Conservation (phyloP, 2,329 filamentous ascomycete genomes). For the Botrytis medusae region DNA sequence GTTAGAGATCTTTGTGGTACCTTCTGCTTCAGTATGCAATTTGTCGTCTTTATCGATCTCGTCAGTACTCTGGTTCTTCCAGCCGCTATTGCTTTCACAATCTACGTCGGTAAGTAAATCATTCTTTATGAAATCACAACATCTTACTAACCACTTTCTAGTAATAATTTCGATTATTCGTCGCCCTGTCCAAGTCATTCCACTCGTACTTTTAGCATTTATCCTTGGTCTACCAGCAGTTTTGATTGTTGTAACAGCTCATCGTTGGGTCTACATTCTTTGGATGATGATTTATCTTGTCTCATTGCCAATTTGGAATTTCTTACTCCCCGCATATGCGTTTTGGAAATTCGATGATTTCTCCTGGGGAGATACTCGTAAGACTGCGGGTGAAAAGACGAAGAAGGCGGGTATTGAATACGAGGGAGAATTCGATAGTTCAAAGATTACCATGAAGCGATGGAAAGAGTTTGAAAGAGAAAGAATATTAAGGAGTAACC, state of each 20-base stretch:
- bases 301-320: constrained; percentile 96
- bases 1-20: constrained; percentile 96
- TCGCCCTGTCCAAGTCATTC: constrained; percentile 79
- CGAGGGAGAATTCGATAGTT: constrained; percentile 96
- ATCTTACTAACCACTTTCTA: constrained; percentile 41
- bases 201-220: constrained; percentile 80
- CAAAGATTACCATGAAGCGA: constrained; percentile 98
- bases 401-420: constrained; percentile 85
- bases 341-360: constrained; percentile 99
- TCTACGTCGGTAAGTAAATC: constrained; percentile 79
- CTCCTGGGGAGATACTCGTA: constrained; percentile 96
- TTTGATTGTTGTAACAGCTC: constrained; percentile 88
- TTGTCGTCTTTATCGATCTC: constrained; percentile 93
- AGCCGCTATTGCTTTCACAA: constrained; percentile 93
- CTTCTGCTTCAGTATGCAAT: constrained; percentile 99
- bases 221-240: constrained; percentile 93
- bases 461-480: constrained; percentile 95
- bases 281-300: constrained; percentile 98
- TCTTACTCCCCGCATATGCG: constrained; percentile 87
- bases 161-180: constrained; percentile 83
- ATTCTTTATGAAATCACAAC: not conserved
- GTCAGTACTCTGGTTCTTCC: constrained; percentile 92
- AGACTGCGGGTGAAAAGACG: constrained; percentile 86
- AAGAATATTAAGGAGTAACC: constrained; percentile 41
- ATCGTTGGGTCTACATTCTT: constrained; percentile 84